phyloP scores from a whole-genome alignment of 2,329 filamentous ascomycete genomes.

The Pestalotiopsis sp. region DNA sequence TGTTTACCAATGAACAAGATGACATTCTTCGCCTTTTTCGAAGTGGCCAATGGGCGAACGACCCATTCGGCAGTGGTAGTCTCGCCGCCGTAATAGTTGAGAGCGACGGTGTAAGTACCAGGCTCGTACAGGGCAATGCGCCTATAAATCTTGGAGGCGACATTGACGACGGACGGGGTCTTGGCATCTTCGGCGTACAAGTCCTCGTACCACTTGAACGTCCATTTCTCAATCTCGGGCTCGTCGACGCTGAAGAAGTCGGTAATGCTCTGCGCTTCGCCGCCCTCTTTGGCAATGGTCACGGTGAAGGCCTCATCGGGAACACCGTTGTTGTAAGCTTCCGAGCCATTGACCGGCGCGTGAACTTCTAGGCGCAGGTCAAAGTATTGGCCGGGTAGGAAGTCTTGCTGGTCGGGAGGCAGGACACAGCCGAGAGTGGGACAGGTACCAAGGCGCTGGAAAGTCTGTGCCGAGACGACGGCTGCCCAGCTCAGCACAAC shows the following conservation, averaged over 20 bases:
- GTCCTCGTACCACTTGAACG: constrained; percentile 84
- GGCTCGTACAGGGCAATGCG: constrained; percentile 76
- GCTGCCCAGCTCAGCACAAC: constrained; percentile 36
- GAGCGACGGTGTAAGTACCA: constrained; percentile 74
- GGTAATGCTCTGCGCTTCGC: constrained; percentile 53
- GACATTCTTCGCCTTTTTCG: constrained; percentile 81
- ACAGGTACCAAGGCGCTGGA: constrained; percentile 60
- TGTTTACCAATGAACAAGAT: constrained; percentile 78
- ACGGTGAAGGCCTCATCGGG: constrained; percentile 77
- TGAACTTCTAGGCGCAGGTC: constrained; percentile 84
- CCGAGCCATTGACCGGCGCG: constrained; percentile 78
- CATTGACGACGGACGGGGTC: constrained; percentile 74
- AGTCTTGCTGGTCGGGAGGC: constrained; percentile 71
- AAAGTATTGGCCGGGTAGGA: constrained; percentile 81
- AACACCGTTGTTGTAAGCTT: constrained; percentile 68
- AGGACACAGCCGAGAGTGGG: constrained; percentile 61
- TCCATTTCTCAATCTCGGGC: constrained; percentile 77
- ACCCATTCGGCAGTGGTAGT: constrained; percentile 76
- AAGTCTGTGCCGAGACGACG: constrained; percentile 56
- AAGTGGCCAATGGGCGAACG: constrained; percentile 69
- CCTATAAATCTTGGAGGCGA: constrained; percentile 78
- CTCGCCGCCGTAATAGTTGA: constrained; percentile 73
- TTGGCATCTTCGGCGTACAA: constrained; percentile 74
- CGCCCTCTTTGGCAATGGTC: constrained; percentile 68
- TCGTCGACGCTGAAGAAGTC: constrained; percentile 72